Base-by-base conservation (phyloP, 2,329 filamentous ascomycete genomes). In the Paecilomyces niveus region DNA sequence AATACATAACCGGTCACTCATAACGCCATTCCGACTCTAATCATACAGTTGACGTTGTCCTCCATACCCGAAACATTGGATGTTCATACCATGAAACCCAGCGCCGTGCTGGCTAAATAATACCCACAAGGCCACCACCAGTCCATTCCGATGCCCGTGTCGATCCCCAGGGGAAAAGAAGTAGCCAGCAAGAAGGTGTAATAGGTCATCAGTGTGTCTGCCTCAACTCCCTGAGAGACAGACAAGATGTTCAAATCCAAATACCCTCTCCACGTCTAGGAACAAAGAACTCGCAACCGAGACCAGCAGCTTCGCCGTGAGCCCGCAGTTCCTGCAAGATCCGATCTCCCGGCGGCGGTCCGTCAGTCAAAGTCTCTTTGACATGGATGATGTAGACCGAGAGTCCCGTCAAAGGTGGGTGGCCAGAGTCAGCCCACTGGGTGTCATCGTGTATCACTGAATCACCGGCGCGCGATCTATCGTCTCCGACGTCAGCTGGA, bases 371-470 rank as follows among this genome's bases (percentile, higher is more conserved):
- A 22, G 83, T 88, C 63, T 97, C 93, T 72, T 99, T 99, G 68
- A 97, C 84, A 70, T 99, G 94, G 39, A 97, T 97, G 57, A 97
- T 85, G 54, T 97, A 86, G 1, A 99, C 80, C 62, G 86, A 89
- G 29, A 97, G 71, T 0, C 91, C 92, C 56, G 81, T 78, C 3
- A 99, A 79, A 6, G 86, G 86, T 54, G 68, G 69, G 59, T 64
- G 64, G 49, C 53, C 67, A 60, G 58, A 59, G 32, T 63, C 56
- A 51, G 58, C 59, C 64, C 63, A 65, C 32, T 31, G 57, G 39
- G 56, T 57, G 33, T 53, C 55, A 6, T 56, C 61, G 31, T 35
- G 31, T 11, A 32, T 52, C 11, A n/a, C 58, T 5, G 61, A 53
- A 11, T 45, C 24, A 15, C 54, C 54, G 15, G 54, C 56, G 7